These are phyloP conservation scores for Phytopythium chamaehyphon DNA, from an alignment of 352 stramenopile genomes.

Conservation along the genomic window DNA sequence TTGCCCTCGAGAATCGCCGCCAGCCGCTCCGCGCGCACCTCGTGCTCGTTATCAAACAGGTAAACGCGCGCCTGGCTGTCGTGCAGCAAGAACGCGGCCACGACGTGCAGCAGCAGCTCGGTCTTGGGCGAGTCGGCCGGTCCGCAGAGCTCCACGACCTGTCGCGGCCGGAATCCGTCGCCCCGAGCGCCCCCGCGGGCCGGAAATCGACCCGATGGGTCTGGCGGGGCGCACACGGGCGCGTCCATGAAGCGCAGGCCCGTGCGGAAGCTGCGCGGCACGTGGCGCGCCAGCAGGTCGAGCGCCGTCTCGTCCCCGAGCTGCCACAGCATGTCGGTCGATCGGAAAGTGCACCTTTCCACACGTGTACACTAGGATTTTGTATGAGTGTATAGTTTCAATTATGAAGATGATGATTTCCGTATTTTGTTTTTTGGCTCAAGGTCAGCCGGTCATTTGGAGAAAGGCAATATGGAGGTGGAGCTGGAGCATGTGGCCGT, in stretches of 20 bases:
- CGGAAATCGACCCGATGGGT: not conserved
- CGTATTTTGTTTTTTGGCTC: too few relatives aligned
- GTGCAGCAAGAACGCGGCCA: slow-evolving; percentile 51
- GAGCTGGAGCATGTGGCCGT: slow-evolving; percentile 44
- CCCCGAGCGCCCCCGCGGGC: slow-evolving; percentile 3
- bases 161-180: slow-evolving; percentile 46
- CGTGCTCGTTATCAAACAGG: slow-evolving; percentile 64
- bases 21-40: slow-evolving; percentile 27
- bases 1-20: slow-evolving; percentile 15
- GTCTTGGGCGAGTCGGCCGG: slow-evolving; percentile 29
- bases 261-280: slow-evolving; percentile 46
- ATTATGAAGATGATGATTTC: too few relatives aligned
- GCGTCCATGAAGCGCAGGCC: slow-evolving; percentile 51
- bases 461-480: slow-evolving; percentile 8
- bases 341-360: not conserved
- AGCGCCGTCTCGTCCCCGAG: slow-evolving; percentile 62
- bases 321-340: slow-evolving; percentile 21
- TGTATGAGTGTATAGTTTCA: not conserved
- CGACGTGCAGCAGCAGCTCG: slow-evolving; percentile 49
- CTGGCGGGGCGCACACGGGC: slow-evolving; percentile 14
- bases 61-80: slow-evolving; percentile 37
- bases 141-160: slow-evolving; percentile 60
- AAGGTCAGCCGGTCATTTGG: too few relatives aligned
- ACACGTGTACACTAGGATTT: not conserved
- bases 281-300: slow-evolving; percentile 63